These are phyloP conservation scores for Litsea cubeba DNA, from an alignment of 164 flowering plant species.

Conservation along the genomic window DNA sequence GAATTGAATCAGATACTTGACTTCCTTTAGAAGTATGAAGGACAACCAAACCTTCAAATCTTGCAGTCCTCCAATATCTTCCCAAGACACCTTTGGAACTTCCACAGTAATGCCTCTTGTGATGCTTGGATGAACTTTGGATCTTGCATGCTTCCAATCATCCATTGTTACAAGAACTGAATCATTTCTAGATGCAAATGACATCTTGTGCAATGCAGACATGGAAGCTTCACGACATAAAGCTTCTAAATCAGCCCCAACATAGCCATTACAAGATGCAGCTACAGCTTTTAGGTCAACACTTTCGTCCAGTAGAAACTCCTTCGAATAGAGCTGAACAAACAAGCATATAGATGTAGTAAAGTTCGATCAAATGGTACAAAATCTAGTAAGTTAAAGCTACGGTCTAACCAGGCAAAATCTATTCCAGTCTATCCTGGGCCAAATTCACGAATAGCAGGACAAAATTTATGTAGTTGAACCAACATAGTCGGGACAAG, in stretches of 20 bases:
- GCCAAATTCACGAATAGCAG: too few species aligned
- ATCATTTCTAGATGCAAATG: slow-evolving; percentile 25
- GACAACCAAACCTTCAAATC: slow-evolving; percentile 66
- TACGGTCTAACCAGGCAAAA: too few species aligned
- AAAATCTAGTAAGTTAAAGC: background rate
- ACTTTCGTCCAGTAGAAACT: slow-evolving; percentile 50
- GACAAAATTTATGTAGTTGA: too few species aligned
- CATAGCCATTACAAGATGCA: slow-evolving; percentile 88
- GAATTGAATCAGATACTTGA: background rate
- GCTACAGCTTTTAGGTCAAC: slow-evolving; percentile 71
- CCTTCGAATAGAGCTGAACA: slow-evolving; percentile 73
- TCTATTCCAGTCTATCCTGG: too few species aligned
- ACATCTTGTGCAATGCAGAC: slow-evolving; percentile 40
- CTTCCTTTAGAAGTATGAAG: background rate
- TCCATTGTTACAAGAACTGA: slow-evolving; percentile 37
- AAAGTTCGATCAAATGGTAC: background rate
- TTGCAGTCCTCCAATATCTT: slow-evolving; percentile 85
- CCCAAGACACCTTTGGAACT: slow-evolving; percentile 89
- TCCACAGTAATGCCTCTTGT: slow-evolving; percentile 89
- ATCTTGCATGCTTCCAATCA: slow-evolving; percentile 73
- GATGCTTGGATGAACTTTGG: slow-evolving; percentile 86
- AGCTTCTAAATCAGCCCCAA: slow-evolving; percentile 96
- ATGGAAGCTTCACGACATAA: slow-evolving; percentile 75
- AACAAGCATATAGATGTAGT: background rate
- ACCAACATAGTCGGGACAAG: too few species aligned